Evolutionary conservation across 2,329 filamentous ascomycete species (phyloP).

Genomic region (Sporothrix mexicana): DNA sequence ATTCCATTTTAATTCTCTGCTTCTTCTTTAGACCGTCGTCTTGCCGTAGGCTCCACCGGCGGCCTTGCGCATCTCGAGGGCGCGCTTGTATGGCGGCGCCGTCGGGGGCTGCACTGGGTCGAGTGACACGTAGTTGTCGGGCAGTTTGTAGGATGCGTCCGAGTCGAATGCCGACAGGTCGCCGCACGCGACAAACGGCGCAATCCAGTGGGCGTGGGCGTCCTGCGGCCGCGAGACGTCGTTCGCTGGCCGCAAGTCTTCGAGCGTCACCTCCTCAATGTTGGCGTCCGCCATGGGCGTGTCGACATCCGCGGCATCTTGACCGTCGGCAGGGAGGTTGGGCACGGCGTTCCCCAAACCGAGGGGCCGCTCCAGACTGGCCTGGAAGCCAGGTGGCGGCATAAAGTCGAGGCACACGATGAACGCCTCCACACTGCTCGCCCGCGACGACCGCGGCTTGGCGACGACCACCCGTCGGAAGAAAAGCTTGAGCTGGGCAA

Average conservation of each 20-base stretch:
- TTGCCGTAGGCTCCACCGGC: conserved; percentile 80
- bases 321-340: not conserved
- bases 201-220: conserved; percentile 75
- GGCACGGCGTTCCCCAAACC: conserved; percentile 62
- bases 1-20: not conserved
- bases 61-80: conserved; percentile 80
- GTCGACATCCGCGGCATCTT: not conserved
- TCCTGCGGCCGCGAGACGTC: conserved; percentile 44
- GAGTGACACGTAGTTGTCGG: conserved; percentile 82
- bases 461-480: conserved; percentile 88
- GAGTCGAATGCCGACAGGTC: conserved; percentile 95
- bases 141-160: conserved; percentile 90
- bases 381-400: conserved; percentile 76
- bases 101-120: conserved; percentile 95
- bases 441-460: conserved; percentile 92
- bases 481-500: conserved; percentile 89
- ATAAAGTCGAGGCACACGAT: conserved; percentile 91
- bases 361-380: conserved; percentile 76
- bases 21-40: conserved; percentile 48
- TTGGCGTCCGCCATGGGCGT: conserved; percentile 38
- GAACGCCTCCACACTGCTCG: conserved; percentile 95
- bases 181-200: conserved; percentile 95
- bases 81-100: conserved; percentile 91
- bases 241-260: conserved; percentile 48
- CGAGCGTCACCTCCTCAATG: conserved; percentile 57